These are phyloP conservation scores for Ophiognomonia clavigignenti-juglandacearum DNA, from an alignment of 2,329 filamentous ascomycete species.

Conservation along the genomic window DNA sequence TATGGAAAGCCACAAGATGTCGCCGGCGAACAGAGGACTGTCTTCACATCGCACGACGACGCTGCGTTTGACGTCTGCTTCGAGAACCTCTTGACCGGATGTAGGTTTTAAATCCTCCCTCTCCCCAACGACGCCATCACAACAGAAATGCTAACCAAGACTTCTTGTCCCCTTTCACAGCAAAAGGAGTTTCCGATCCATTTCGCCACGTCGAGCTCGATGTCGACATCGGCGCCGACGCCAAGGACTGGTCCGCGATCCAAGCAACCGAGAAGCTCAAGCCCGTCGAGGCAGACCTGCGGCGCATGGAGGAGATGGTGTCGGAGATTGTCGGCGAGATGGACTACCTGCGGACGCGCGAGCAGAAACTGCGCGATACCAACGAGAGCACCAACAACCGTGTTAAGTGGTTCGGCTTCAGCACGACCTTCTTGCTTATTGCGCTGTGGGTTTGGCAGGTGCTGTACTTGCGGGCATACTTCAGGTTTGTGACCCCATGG, in stretches of 20 bases:
- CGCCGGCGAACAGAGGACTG: constrained; percentile 84
- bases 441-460: constrained; percentile 95
- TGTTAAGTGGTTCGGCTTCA: constrained; percentile 97
- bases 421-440: constrained; percentile 86
- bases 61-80: constrained; percentile 96
- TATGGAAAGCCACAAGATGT: constrained; percentile 90
- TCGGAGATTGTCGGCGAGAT: constrained; percentile 87
- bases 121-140: not conserved
- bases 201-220: constrained; percentile 80
- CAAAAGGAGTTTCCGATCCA: constrained; percentile 38
- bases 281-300: constrained; percentile 90
- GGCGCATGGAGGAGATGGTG: constrained; percentile 87
- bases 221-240: constrained; percentile 93
- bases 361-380: constrained; percentile 95
- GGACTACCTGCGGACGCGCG: constrained; percentile 85
- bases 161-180: too few relatives aligned
- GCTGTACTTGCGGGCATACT: constrained; percentile 95
- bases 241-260: constrained; percentile 96
- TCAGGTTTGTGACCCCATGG: constrained; percentile 51
- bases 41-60: constrained; percentile 89
- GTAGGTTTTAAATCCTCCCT: constrained; percentile 56
- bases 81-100: constrained; percentile 70
- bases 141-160: constrained; percentile 2
- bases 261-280: constrained; percentile 97
- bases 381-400: constrained; percentile 99